A percentile compares a stretch with the other conserved stretches of the same genome.
These are phyloP conservation scores for Blastobotrys apis DNA, from an alignment of 1,139 yeast genomes.

Conservation along the genomic window DNA sequence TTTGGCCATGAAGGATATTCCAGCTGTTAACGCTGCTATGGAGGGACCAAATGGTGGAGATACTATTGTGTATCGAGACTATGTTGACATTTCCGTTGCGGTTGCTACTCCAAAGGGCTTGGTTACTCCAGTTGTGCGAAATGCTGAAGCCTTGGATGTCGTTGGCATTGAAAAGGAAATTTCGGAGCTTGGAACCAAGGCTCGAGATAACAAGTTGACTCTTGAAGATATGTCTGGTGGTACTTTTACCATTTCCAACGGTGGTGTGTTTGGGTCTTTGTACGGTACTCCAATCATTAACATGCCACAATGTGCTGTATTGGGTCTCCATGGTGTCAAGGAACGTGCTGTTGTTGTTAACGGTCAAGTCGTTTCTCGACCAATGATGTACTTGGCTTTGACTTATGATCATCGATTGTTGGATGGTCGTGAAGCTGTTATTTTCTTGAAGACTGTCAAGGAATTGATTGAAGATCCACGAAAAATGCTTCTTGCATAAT, in stretches of 20 bases:
- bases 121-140: conserved; percentile 97
- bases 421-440: conserved; percentile 99
- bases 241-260: conserved; percentile 97
- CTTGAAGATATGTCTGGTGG: conserved; percentile 99
- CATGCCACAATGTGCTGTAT: conserved; percentile 96
- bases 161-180: conserved; percentile 90
- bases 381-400: conserved; percentile 99
- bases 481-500: conserved; percentile 79
- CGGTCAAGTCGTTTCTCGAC: conserved; percentile 94
- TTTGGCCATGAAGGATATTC: conserved; percentile 90
- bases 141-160: conserved; percentile 87
- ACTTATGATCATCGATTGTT: conserved; percentile 97
- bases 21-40: conserved; percentile 93
- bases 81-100: conserved; percentile 92
- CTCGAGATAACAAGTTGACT: conserved; percentile 94
- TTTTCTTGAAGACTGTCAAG: conserved; percentile 91
- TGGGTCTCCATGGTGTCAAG: conserved; percentile 96
- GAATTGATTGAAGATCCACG: conserved; percentile 98
- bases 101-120: conserved; percentile 99
- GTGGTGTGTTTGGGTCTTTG: conserved; percentile 97
- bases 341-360: conserved; percentile 96
- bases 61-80: conserved; percentile 93
- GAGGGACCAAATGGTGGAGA: conserved; percentile 68
- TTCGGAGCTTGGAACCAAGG: conserved; percentile 75
- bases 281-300: conserved; percentile 98